Percentiles rank a stretch among this genome's conserved stretches.
Conservation (phyloP, 2,329 filamentous ascomycete genomes). For the Fusarium neocosmosporiellum region DNA sequence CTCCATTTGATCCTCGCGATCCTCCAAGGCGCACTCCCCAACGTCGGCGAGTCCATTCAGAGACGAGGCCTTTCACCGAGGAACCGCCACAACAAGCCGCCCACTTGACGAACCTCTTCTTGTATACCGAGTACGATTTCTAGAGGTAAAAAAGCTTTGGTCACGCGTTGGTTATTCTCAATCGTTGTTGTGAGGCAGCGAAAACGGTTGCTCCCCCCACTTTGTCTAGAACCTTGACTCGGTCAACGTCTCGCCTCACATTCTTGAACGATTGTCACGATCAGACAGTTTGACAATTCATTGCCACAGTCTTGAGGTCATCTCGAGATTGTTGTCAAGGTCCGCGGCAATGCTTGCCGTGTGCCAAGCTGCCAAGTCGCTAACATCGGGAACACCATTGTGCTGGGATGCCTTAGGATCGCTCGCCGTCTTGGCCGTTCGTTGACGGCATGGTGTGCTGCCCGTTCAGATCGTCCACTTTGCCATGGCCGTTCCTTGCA, state of each 20-base stretch:
- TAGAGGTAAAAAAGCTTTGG: background rate
- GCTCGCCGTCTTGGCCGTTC: constrained; percentile 15
- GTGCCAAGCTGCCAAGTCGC: constrained; percentile 30
- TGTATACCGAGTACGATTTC: background rate
- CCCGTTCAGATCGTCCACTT: constrained; percentile 11
- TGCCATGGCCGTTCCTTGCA: constrained; percentile 24
- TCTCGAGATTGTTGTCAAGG: background rate
- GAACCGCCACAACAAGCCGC: background rate
- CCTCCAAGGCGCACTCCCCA: background rate
- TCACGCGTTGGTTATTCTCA: background rate
- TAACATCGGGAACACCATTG: constrained; percentile 11
- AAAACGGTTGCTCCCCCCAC: background rate
- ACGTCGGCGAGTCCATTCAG: background rate
- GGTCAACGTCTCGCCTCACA: background rate
- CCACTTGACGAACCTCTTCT: background rate
- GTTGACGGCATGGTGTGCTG: constrained; percentile 5
- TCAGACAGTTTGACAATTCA: background rate
- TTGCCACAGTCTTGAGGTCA: constrained; percentile 12
- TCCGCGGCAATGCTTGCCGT: constrained; percentile 11
- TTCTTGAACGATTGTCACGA: background rate
- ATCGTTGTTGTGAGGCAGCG: background rate
- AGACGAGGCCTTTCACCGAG: background rate
- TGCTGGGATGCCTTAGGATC: constrained; percentile 11
- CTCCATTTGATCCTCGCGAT: background rate
- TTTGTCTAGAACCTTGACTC: background rate